Base-by-base conservation (phyloP, 2,329 filamentous ascomycete species). In the Alternaria tenuissima region DNA sequence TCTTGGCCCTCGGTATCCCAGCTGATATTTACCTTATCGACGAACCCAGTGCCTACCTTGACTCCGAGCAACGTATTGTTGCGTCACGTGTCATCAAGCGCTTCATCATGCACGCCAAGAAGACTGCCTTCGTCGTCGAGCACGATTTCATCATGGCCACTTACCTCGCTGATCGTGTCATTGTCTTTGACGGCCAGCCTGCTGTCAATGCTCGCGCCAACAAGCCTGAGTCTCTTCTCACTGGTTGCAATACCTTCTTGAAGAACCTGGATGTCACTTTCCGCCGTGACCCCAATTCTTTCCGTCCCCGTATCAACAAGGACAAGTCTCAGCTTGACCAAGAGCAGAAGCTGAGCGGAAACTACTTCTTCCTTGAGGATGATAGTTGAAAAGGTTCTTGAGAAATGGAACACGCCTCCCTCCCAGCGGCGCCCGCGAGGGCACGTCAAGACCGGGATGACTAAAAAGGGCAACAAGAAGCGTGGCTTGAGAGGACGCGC, bases 81-180 rank as follows among this genome's bases (percentile, higher is more conserved):
- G 94, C 94, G 63, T 91, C 94, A 46, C 91, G 94, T 77, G 96
- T 99, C 78, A 99, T 99, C 84, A 99, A 99, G 87, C 91, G 95
- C 69, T 99, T 96, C 87, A 99, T 99, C 82, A 99, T 99, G 95
- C 94, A 99, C 85, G 90, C 93, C 74, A 98, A 98, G 89, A 98
- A 98, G 88, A 99, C 95, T 0, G 95, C 95, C 52, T 99, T 99
- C 80, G 89, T 99, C 70, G 94, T 99, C 79, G 95, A 99, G 89
- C 95, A 99, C 91, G 95, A 99, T 87, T 98, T 99, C 85, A 97
- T 98, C 84, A 97, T 98, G 94, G 88, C 88, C 41, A 91, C 88
- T 43, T 91, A 91, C 76, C 85, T 91, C 47, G 88, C 95, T 46
- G 96, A 99, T 77, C 92, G 95, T 69, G 95, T 99, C 80, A 99